phyloP scores from a whole-genome alignment of 805 yeast genomes.

The Myxozyma melibiosi region DNA sequence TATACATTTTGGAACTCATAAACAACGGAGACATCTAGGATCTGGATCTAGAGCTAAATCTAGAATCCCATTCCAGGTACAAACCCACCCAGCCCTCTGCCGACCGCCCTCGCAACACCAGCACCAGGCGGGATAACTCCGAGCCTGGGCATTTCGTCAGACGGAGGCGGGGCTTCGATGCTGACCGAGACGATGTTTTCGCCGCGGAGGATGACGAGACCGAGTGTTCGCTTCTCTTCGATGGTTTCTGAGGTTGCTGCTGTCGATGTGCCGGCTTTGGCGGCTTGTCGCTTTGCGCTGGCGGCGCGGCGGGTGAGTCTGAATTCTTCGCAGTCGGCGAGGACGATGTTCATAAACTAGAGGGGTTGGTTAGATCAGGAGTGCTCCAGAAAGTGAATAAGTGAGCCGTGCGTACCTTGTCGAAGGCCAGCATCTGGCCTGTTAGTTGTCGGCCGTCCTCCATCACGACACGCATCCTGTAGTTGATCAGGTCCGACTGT shows the following conservation, averaged over 20 bases:
- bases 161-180: constrained; percentile 64
- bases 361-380: background rate
- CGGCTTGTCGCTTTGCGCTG: constrained; percentile 37
- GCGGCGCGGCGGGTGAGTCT: constrained; percentile 67
- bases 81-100: constrained; percentile 38
- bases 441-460: constrained; percentile 75
- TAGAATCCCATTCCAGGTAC: constrained; percentile 35
- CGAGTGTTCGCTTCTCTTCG: constrained; percentile 75
- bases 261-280: constrained; percentile 32
- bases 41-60: background rate
- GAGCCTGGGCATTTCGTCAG: constrained; percentile 44
- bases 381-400: too few species aligned
- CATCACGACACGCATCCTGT: constrained; percentile 70
- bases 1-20: too few species aligned
- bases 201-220: constrained; percentile 83
- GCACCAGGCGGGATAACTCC: constrained; percentile 42
- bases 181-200: constrained; percentile 76
- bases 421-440: constrained; percentile 86
- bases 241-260: constrained; percentile 45
- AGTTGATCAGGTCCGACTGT: constrained; percentile 67
- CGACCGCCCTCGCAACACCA: constrained; percentile 42
- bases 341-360: constrained; percentile 75
- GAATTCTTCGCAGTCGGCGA: constrained; percentile 82
- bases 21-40: background rate
- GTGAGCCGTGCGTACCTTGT: constrained; percentile 56